Percentiles rank a stretch among this genome's conserved stretches.
phyloP scores from a whole-genome alignment of 345 rosid species.

The Populus euphratica region DNA sequence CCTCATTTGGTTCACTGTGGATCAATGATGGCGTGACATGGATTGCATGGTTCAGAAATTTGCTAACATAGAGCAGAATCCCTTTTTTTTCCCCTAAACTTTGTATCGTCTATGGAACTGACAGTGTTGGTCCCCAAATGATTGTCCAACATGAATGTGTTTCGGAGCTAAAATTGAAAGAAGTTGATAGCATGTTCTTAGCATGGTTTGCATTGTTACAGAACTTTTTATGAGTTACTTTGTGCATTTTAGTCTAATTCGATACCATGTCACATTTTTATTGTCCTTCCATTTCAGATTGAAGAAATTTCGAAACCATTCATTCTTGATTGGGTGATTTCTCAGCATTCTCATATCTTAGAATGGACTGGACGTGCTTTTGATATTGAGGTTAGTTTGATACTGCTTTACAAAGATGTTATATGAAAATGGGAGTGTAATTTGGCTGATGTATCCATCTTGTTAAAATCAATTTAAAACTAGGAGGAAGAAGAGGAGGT shows the following conservation, averaged over 20 bases:
- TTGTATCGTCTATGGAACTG: not conserved
- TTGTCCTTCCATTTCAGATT: conserved; percentile 44
- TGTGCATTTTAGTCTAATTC: not conserved
- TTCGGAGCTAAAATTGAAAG: conserved; percentile 1
- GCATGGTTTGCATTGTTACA: too few relatives aligned
- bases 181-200: not conserved
- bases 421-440: not conserved
- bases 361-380: conserved; percentile 91
- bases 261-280: conserved; percentile 2
- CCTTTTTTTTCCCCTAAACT: not conserved
- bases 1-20: too few relatives aligned
- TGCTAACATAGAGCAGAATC: too few relatives aligned
- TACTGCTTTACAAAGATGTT: conserved; percentile 7
- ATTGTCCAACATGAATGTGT: not conserved
- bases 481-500: not conserved
- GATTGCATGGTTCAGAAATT: too few relatives aligned
- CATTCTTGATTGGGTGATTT: conserved; percentile 93
- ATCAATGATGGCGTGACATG: too few relatives aligned
- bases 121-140: not conserved
- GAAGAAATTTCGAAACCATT: conserved; percentile 64
- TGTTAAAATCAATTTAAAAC: not conserved
- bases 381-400: conserved; percentile 75
- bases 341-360: conserved; percentile 82
- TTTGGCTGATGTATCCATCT: not conserved
- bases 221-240: too few relatives aligned